Percentiles rank a stretch among this genome's conserved stretches.
Conservation (phyloP, 306 rosid genomes). For the Astragalus membranaceus region DNA sequence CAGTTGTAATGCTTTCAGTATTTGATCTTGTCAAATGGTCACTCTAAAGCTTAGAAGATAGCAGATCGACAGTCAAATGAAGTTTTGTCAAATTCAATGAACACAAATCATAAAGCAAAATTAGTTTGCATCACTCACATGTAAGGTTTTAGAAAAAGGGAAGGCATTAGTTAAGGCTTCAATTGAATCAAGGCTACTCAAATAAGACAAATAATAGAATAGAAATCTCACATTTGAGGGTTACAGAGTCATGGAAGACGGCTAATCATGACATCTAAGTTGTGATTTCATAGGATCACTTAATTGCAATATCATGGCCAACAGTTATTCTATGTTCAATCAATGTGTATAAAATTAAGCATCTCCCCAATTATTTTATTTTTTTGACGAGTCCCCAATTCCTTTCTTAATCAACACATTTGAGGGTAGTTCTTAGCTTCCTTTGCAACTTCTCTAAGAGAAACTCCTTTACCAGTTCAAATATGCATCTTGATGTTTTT, state of each 20-base stretch:
- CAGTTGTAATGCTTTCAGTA: not conserved
- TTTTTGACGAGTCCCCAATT: not conserved
- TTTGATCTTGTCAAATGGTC: not conserved
- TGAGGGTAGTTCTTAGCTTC: not conserved
- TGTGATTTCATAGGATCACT: constrained; percentile 3
- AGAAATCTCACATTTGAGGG: not conserved
- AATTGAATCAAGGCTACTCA: not conserved
- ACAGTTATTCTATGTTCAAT: not conserved
- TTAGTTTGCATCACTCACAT: not conserved
- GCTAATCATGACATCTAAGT: not conserved
- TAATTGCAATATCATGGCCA: not conserved
- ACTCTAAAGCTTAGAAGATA: not conserved
- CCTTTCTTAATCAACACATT: not conserved
- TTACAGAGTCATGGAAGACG: not conserved
- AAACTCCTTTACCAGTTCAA: constrained; percentile 1
- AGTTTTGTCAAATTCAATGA: constrained; percentile 12
- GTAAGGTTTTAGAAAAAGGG: not conserved
- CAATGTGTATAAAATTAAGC: not conserved
- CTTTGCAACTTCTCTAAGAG: not conserved
- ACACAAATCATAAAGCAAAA: constrained; percentile 5
- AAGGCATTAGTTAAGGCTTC: constrained; percentile 5
- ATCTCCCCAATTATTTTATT: not conserved
- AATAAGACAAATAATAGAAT: not conserved
- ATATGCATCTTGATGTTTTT: not conserved
- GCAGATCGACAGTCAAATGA: not conserved